Base-by-base conservation (phyloP, 192 early-diverging fungal genomes). In the Mortierella alpina region DNA sequence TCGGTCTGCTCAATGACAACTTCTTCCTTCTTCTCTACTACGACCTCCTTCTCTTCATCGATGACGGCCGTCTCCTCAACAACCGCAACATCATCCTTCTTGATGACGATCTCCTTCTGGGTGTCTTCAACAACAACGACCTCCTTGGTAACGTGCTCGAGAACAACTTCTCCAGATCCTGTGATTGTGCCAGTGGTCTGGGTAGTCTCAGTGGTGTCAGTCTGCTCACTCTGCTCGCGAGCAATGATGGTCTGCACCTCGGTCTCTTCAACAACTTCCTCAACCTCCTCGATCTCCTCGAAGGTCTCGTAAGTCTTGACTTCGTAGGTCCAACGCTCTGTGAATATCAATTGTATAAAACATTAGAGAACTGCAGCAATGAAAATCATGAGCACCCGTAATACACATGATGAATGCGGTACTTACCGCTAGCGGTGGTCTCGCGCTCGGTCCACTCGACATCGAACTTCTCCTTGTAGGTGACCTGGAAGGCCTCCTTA, bases 381-480 rank as follows among this genome's bases (percentile, higher is more conserved):
- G n/a, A n/a, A n/a, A n/a, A n/a, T n/a, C n/a, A n/a, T n/a, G n/a
- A n/a, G n/a, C n/a, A n/a, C n/a, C n/a, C n/a, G n/a, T n/a, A n/a
- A n/a, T n/a, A n/a, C n/a, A n/a, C n/a, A n/a, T n/a, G n/a, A n/a
- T n/a, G n/a, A n/a, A n/a, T n/a, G n/a, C n/a, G n/a, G n/a, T n/a
- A 49, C 63, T 59, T 73, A 73, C 71, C 71, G 50, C 59, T 63
- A 31, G 53, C 61, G 6, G 47, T 41, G 12, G 66, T 70, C 62
- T 69, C 46, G 51, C 74, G 74, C 22, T 66, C n/a, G 8, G 7
- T 18, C 74, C 74, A 76, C 39, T 70, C 61, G 2, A 76, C 41
- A 3, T 66, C 73, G 31, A 54, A 75, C 45, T 59, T 51, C 50
- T 75, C 59, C n/a, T 39, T 66, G 62, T 48, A 76, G 20, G 60